These are phyloP conservation scores for Talaromyces sp. DNA, from an alignment of 2,329 filamentous ascomycete species.

Conservation along the genomic window DNA sequence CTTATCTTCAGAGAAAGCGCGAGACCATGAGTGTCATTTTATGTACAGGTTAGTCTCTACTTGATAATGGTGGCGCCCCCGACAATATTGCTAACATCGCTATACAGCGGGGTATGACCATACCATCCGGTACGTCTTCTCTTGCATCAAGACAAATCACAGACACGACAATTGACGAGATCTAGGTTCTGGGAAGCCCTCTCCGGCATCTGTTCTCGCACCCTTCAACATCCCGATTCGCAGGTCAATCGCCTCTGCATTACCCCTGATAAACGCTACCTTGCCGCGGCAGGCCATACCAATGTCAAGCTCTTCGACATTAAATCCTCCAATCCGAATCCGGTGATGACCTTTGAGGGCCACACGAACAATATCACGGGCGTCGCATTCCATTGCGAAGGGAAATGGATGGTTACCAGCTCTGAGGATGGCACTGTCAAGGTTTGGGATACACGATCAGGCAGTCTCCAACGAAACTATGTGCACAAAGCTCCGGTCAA, in stretches of 20 bases:
- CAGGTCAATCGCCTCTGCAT: conserved; percentile 98
- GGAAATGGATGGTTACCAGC: conserved; percentile 99
- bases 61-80: conserved; percentile 1
- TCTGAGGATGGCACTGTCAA: conserved; percentile 96
- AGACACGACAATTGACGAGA: conserved; percentile 12
- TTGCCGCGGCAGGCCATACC: conserved; percentile 75
- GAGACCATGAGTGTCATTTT: conserved; percentile 61
- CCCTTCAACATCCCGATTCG: conserved; percentile 95
- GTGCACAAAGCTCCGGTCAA: conserved; percentile 85
- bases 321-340: conserved; percentile 94
- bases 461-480: conserved; percentile 87
- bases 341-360: conserved; percentile 89
- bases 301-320: conserved; percentile 98
- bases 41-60: conserved; percentile 55
- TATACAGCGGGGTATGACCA: conserved; percentile 66
- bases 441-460: conserved; percentile 90
- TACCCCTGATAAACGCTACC: conserved; percentile 93
- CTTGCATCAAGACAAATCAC: background rate
- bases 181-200: conserved; percentile 94
- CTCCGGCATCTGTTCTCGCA: conserved; percentile 94
- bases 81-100: background rate
- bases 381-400: conserved; percentile 95
- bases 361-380: conserved; percentile 95
- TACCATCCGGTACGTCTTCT: conserved; percentile 61
- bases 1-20: background rate